These are phyloP conservation scores for Exobasidium cylindrosporum DNA, from an alignment of 1,284 basidiomycete genomes.

Conservation along the genomic window DNA sequence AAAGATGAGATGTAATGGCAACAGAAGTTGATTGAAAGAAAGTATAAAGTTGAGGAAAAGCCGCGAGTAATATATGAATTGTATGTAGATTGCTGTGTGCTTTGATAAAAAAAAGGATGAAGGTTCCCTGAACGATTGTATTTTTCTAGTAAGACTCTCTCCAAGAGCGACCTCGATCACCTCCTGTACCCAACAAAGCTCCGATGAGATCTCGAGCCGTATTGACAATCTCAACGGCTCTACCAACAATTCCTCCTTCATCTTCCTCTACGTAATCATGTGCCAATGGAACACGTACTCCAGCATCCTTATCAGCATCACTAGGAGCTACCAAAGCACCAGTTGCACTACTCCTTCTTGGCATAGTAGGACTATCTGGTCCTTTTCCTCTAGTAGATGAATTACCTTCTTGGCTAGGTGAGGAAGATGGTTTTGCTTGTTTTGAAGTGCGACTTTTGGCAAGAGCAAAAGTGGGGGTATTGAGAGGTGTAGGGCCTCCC, in stretches of 20 bases:
- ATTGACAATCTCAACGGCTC: slow-evolving; percentile 53
- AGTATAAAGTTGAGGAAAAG: not conserved
- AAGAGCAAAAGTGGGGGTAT: slow-evolving; percentile 47
- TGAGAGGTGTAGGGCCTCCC: slow-evolving; percentile 47
- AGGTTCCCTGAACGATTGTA: not conserved
- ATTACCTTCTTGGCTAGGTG: not conserved
- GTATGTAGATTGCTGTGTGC: not conserved
- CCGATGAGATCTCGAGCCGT: slow-evolving; percentile 51
- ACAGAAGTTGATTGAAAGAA: not conserved
- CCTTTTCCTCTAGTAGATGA: slow-evolving; percentile 18
- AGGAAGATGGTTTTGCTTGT: slow-evolving; percentile 22
- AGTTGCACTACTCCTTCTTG: slow-evolving; percentile 36
- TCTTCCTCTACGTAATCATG: slow-evolving; percentile 54
- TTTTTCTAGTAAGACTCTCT: slow-evolving; percentile 1
- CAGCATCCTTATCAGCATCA: slow-evolving; percentile 28
- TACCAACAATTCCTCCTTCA: slow-evolving; percentile 49
- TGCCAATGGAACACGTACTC: slow-evolving; percentile 41
- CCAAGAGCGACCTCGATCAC: slow-evolving; percentile 15
- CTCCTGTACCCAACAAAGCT: slow-evolving; percentile 26
- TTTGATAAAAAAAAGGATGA: not conserved
- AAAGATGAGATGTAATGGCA: no score
- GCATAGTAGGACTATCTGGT: slow-evolving; percentile 34
- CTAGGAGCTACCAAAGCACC: slow-evolving; percentile 49
- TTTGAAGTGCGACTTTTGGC: slow-evolving; percentile 26
- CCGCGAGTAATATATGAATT: no score